Evolutionary conservation across 306 rosid species (phyloP), one percentile per base, ranked within the genome.

Genomic region (Luffa acutangula): DNA sequence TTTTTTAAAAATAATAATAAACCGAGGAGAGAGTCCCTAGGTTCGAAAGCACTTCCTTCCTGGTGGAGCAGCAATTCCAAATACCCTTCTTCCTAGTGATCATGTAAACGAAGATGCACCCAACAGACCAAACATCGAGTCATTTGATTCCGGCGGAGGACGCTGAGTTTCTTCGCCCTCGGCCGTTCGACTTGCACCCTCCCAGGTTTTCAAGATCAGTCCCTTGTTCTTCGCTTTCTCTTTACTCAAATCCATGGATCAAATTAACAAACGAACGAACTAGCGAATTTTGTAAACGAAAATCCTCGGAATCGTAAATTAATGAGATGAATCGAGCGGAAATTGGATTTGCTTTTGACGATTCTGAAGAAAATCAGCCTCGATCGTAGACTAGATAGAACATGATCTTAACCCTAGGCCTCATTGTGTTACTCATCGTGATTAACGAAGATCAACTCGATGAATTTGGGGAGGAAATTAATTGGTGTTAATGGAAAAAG

Each of bases 171-270:
- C 59, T 81, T n/a, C 81, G 54, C 5, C 91, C 86, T 3, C 87
- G 57, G 21, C 97, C 93, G 58, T 91, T 75, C n/a, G 94, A 86
- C 82, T 90, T 94, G 91, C 98, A 94, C 70, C 93, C 85, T 89
- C 85, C 97, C 96, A 94, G 54, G 98, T 91, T 85, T 88, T 87
- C 14, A 41, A 77, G 25, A 94, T 89, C 53, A 94, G 67, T 2
- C 92, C 90, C 62, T 85, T 41, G 74, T 18, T 89, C 86, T 87
- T 88, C 45, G 39, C 80, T 46, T 78, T 84, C 53, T 63, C 81
- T 42, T 57, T 78, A 21, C 39, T 65, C 4, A 3, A 75, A 65
- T 81, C 82, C 89, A 84, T 86, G 36, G 46, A 12, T 71, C 4
- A 4, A 71, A n/a, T n/a, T n/a, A n/a, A 71, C 6, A 17, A 67